These are phyloP conservation scores for Cicer arietinum DNA, from an alignment of 306 rosid genomes.

Conservation along the genomic window DNA sequence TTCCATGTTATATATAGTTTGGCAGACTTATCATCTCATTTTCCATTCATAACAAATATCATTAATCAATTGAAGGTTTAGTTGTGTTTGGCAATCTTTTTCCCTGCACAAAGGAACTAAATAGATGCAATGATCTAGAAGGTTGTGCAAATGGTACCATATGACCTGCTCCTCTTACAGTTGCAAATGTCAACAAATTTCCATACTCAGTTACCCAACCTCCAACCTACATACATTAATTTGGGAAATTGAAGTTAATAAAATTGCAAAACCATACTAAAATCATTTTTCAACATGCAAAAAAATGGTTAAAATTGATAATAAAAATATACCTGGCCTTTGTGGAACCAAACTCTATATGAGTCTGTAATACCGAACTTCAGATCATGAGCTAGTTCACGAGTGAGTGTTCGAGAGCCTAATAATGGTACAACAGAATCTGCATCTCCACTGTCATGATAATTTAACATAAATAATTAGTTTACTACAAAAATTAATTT, in stretches of 20 bases:
- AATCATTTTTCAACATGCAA: not conserved
- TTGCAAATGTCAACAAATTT: conserved; percentile 74
- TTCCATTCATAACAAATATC: not conserved
- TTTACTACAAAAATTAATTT: not conserved
- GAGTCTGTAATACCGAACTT: conserved; percentile 69
- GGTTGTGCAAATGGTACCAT: conserved; percentile 96
- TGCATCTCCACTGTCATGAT: conserved; percentile 73
- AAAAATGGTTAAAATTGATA: not conserved
- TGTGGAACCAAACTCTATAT: conserved; percentile 89
- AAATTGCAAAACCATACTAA: not conserved
- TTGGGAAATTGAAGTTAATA: not conserved
- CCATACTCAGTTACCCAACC: conserved; percentile 94
- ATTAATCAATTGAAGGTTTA: conserved; percentile 50
- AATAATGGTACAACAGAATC: conserved; percentile 87
- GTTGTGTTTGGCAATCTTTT: conserved; percentile 75
- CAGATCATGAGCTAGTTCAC: conserved; percentile 80
- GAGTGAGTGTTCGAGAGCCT: conserved; percentile 78
- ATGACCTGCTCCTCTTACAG: conserved; percentile 87
- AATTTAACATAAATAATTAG: not conserved
- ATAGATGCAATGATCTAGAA: conserved; percentile 77
- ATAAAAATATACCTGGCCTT: conserved; percentile 65
- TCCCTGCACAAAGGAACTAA: conserved; percentile 66
- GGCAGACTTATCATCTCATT: conserved; percentile 23
- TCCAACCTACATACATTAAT: conserved; percentile 57
- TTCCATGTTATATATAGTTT: not conserved